Evolutionary conservation across 2,329 filamentous ascomycete species (phyloP).

Genomic region (Thermomyces lanuginosus): DNA sequence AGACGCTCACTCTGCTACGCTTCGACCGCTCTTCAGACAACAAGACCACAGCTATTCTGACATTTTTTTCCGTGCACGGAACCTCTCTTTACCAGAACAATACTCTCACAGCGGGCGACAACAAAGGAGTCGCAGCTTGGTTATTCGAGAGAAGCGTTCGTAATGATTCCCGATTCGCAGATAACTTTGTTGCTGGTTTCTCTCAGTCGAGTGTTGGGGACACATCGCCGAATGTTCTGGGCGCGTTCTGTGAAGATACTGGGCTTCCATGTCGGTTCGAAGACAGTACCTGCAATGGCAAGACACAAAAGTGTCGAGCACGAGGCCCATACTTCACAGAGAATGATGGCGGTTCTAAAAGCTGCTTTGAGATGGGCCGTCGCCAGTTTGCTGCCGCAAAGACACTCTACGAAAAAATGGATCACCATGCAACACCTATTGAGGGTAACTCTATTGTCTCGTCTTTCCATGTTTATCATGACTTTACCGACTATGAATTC

Average conservation of each 20-base stretch:
- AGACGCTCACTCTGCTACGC: slow-evolving; percentile 61
- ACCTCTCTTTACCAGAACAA: slow-evolving; percentile 87
- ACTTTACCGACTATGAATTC: slow-evolving; percentile 65
- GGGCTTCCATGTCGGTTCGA: slow-evolving; percentile 38
- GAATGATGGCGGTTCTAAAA: slow-evolving; percentile 31
- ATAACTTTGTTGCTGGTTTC: slow-evolving; percentile 74
- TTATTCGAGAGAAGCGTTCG: slow-evolving; percentile 58
- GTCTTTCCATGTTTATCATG: slow-evolving; percentile 69
- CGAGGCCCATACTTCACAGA: slow-evolving; percentile 30
- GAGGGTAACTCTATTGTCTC: slow-evolving; percentile 51
- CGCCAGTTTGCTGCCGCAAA: slow-evolving; percentile 30
- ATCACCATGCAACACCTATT: slow-evolving; percentile 22
- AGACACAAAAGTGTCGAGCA: slow-evolving; percentile 28
- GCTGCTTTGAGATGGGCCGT: slow-evolving; percentile 34
- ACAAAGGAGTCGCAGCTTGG: slow-evolving; percentile 83
- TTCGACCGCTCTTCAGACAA: slow-evolving; percentile 59
- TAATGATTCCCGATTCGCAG: slow-evolving; percentile 38
- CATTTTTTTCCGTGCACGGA: slow-evolving; percentile 85
- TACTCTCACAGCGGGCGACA: slow-evolving; percentile 81
- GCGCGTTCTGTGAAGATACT: slow-evolving; percentile 77
- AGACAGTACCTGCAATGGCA: slow-evolving; percentile 59
- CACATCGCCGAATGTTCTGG: slow-evolving; percentile 72
- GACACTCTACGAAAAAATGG: slow-evolving; percentile 41
- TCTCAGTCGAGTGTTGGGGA: slow-evolving; percentile 86
- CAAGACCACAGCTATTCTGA: slow-evolving; percentile 65